Evolutionary conservation across 1,139 yeast genomes (phyloP).

Genomic region (Yamadazyma kanchanaburiensis): DNA sequence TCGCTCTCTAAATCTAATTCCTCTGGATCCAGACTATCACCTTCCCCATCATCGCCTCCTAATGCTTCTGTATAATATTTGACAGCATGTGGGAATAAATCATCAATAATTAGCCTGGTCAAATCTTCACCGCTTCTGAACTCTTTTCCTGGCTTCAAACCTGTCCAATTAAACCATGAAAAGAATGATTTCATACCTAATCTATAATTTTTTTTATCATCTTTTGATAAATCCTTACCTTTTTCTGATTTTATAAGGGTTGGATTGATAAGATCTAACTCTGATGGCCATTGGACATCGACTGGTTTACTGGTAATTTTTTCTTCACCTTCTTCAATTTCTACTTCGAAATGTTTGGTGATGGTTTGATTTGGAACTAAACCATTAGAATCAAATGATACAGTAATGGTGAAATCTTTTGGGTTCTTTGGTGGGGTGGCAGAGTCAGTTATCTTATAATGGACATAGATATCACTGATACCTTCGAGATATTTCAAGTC

Average conservation of each 20-base stretch:
- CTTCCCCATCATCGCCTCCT: constrained; percentile 52
- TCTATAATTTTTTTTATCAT: constrained; percentile 60
- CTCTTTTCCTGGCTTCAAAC: constrained; percentile 67
- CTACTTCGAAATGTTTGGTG: constrained; percentile 48
- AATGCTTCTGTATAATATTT: constrained; percentile 71
- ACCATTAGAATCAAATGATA: constrained; percentile 41
- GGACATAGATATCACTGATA: constrained; percentile 54
- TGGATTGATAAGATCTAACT: constrained; percentile 54
- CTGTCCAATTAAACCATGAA: constrained; percentile 77
- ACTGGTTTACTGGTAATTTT: constrained; percentile 48
- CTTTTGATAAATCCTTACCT: constrained; percentile 34
- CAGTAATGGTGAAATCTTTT: constrained; percentile 53
- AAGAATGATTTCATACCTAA: constrained; percentile 72
- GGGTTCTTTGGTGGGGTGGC: constrained; percentile 25
- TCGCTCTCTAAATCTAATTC: constrained; percentile 40
- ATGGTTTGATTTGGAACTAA: constrained; percentile 50
- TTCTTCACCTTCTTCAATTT: constrained; percentile 50
- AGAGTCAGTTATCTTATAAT: constrained; percentile 39
- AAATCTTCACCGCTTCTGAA: constrained; percentile 70
- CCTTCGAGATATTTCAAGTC: constrained; percentile 67
- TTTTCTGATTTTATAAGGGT: constrained; percentile 30
- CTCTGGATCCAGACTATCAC: constrained; percentile 52
- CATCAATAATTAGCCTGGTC: constrained; percentile 60
- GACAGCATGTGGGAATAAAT: constrained; percentile 67
- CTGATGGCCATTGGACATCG: constrained; percentile 57